These are phyloP conservation scores for Diplodia corticola DNA, from an alignment of 2,329 filamentous ascomycete genomes.

Conservation along the genomic window DNA sequence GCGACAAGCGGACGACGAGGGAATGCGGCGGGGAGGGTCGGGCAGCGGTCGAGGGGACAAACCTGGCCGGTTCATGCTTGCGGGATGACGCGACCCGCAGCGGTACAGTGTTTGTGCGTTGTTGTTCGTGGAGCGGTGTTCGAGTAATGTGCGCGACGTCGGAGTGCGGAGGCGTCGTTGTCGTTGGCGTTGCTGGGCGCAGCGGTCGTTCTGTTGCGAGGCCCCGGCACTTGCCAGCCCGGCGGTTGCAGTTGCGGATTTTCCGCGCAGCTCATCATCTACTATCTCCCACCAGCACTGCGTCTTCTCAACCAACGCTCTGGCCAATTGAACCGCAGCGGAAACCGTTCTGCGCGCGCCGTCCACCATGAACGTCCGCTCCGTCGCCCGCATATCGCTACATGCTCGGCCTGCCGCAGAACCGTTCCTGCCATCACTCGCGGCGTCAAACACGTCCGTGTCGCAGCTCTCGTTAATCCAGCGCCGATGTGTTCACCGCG, in stretches of 20 bases:
- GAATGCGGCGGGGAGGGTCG: slow-evolving; percentile 18
- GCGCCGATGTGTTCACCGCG: slow-evolving; percentile 46
- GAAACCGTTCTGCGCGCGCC: neutral
- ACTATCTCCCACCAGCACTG: slow-evolving; percentile 1
- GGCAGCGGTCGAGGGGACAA: slow-evolving; percentile 14
- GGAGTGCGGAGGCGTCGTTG: neutral
- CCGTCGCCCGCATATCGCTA: slow-evolving; percentile 9
- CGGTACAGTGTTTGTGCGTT: neutral
- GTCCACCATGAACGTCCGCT: slow-evolving; percentile 20
- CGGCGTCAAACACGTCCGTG: slow-evolving; percentile 45
- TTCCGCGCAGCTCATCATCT: neutral
- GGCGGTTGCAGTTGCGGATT: slow-evolving; percentile 10
- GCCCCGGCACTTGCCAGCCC: slow-evolving; percentile 3
- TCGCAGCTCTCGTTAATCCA: slow-evolving; percentile 56
- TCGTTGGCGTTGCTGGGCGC: slow-evolving; percentile 10
- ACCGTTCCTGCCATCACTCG: slow-evolving; percentile 8
- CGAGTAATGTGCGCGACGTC: slow-evolving; percentile 8
- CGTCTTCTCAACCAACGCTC: neutral
- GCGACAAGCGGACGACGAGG: slow-evolving; percentile 19
- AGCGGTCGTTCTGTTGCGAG: slow-evolving; percentile 12
- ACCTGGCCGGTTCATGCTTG: slow-evolving; percentile 24
- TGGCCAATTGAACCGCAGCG: slow-evolving; percentile 13
- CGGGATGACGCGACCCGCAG: neutral
- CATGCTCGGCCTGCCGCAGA: slow-evolving; percentile 2
- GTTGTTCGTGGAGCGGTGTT: neutral